Evolutionary conservation across 1,284 basidiomycete genomes (phyloP).

Genomic region (Ganoderma sinense): DNA sequence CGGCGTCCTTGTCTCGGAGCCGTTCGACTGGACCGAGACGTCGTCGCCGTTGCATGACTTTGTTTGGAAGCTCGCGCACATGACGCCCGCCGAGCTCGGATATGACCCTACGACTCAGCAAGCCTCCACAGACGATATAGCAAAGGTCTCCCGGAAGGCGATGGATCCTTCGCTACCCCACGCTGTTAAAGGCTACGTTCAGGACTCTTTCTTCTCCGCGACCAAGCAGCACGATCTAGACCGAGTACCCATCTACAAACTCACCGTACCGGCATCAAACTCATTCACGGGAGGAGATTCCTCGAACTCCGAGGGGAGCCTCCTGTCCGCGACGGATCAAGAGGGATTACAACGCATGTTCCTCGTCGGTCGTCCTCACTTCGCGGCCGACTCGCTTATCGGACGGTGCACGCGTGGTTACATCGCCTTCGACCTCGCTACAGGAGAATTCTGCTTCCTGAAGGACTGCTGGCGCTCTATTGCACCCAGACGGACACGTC

Average conservation of each 20-base stretch:
- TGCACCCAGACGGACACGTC: slow-evolving; percentile 4
- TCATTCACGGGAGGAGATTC: not conserved
- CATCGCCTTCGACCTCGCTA: slow-evolving; percentile 5
- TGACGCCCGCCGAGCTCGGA: slow-evolving; percentile 16
- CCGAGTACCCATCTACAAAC: not conserved
- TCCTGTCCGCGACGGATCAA: not conserved
- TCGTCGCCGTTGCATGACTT: slow-evolving; percentile 11
- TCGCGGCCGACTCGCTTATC: slow-evolving; percentile 4
- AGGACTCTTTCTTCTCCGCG: not conserved
- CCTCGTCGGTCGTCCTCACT: slow-evolving; percentile 11
- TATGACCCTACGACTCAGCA: slow-evolving; percentile 23
- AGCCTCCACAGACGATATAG: not conserved
- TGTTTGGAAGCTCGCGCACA: slow-evolving; percentile 19
- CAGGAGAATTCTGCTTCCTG: slow-evolving; percentile 8
- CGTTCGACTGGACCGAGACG: slow-evolving; percentile 15
- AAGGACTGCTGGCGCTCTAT: slow-evolving; percentile 21
- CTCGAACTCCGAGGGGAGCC: not conserved
- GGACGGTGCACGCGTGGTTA: slow-evolving; percentile 16
- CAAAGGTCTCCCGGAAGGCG: not conserved
- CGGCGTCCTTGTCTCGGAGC: slow-evolving; percentile 13
- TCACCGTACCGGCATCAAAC: not conserved
- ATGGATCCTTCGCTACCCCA: not conserved
- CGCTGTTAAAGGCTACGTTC: not conserved
- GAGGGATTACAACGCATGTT: not conserved
- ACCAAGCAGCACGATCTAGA: not conserved